phyloP scores from a whole-genome alignment of 2,329 filamentous ascomycete species.

The Colletotrichum spaethianum region DNA sequence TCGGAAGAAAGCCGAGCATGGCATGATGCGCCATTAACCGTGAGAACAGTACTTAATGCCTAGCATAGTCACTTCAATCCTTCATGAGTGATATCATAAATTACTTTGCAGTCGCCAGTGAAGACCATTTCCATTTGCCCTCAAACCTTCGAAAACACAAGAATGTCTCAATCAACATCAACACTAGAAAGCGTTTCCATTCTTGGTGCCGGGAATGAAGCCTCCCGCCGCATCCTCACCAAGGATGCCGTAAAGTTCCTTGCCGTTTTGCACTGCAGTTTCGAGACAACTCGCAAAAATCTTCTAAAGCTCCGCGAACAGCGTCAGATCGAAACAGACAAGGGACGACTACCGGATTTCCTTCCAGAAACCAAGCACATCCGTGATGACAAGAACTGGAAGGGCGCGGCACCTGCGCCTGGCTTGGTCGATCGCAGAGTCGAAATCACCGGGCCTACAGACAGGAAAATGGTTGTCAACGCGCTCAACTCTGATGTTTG shows the following conservation, averaged over 20 bases:
- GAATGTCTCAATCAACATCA: conserved; percentile 26
- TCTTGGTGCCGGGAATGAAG: conserved; percentile 79
- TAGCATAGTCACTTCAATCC: neutral
- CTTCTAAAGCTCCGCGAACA: conserved; percentile 83
- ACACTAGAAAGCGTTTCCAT: conserved; percentile 73
- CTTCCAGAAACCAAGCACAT: conserved; percentile 91
- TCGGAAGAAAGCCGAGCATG: conserved; percentile 28
- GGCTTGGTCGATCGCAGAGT: conserved; percentile 88
- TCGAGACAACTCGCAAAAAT: conserved; percentile 85
- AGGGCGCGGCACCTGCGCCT: conserved; percentile 85
- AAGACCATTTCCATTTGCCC: neutral
- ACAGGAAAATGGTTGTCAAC: conserved; percentile 96
- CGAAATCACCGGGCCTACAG: conserved; percentile 91
- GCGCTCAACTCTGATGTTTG: conserved; percentile 90
- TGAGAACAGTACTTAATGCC: conserved; percentile 19
- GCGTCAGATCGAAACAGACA: conserved; percentile 88
- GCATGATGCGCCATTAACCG: neutral
- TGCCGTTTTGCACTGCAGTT: conserved; percentile 87
- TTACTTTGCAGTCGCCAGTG: too few relatives aligned
- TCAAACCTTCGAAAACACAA: neutral
- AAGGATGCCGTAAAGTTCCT: conserved; percentile 88
- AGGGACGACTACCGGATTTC: conserved; percentile 86
- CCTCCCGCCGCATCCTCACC: conserved; percentile 85
- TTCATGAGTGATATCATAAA: neutral
- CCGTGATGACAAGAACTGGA: conserved; percentile 89